Evolutionary conservation across 441 rosid species (phyloP), one percentile per base, ranked within the genome.

Genomic region (Populus trichocarpa): DNA sequence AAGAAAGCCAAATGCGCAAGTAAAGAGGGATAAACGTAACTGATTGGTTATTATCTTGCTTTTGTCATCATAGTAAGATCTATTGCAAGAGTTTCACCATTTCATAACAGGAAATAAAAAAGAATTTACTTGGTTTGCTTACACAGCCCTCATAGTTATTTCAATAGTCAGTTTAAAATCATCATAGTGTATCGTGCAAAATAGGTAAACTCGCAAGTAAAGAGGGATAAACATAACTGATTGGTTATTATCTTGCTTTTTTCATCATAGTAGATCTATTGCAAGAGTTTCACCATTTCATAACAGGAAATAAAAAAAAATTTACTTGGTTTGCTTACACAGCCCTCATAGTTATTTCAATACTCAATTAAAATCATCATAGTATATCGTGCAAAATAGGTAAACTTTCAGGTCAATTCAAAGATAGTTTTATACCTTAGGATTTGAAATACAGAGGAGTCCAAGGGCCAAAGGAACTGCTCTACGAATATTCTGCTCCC

Each of bases 381-480:
- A 66, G n/a, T 50, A 6, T 50, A 14, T 16, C n/a, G 1, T 16
- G n/a, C n/a, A 50, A 50, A 50, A 16, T 16, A 53, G 61, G 61
- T 6, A 18, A 1, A 16, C 61, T 16, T 53, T 5, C n/a, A 53
- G 2, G 8, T 53, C 61, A 53, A 1, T 53, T 16, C 61, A 53
- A 53, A 16, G 5, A 13, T 8, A 53, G 1, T 53, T 53, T 16
- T 18, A 46, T 81, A 96, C 99, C 98, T 96, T 96, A 25, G 99
- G 99, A 78, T 96, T 96, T 70, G 99, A 95, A 74, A 96, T 90
- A 83, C 98, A 96, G 23, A 96, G 92, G 73, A 96, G 98, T 77
- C 98, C 99, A 80, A 96, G 98, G 65, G 98, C 98, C 87, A 96
- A 84, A 74, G 98, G 99, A 83, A 93, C 97, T 78, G 95, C 97